Base-by-base conservation (phyloP, 2,329 filamentous ascomycete species). In the Cordyceps militaris region DNA sequence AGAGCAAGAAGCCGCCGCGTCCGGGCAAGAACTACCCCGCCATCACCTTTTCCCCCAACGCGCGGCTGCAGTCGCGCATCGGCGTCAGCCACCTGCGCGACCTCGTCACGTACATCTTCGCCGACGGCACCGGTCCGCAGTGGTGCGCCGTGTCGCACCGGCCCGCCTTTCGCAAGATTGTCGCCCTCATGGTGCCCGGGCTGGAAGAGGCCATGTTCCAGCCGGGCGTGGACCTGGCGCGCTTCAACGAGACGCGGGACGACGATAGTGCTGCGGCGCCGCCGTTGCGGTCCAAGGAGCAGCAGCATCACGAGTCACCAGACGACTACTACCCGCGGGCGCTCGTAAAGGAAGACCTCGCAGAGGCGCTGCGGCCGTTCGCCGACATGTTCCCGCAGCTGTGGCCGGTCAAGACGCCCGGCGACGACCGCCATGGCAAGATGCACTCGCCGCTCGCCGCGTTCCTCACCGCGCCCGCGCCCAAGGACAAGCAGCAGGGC, bases 161-260 rank as follows among this genome's bases (percentile, higher is more conserved):
- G 47, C 79, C 82, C 6, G 77, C 84, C 59, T 84, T 88, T 64
- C 76, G 83, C 62, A 95, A 94, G 73, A 87, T 95, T 30, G 92
- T 97, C 30, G 83, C 89, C 42, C 76, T 99, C 63, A 93, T 97
- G 88, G 85, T 97, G 11, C 94, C 94, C 11, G 94, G 94, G 0
- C 74, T 99, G 24, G 93, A 97, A 68, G 83, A 90, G 66, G 88
- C 85, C 61, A 94, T 97, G 88, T 96, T 97, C 73, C 83, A 88
- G 69, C 79, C 82, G 13, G 68, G 72, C 38, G 76, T 80, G 38
- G 73, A 84, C 62, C 79, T 79, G 50, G 67, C 71, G 10, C 72
- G 67, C 1, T 83, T 78, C 65, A 75, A 77, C 44, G 68, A 74
- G 24, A 62, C 61, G 56, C 56, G 65, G 50, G 64, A 68, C 23